Conservation (phyloP, 495 filamentous ascomycete species). For the Penicillium mononematosum region DNA sequence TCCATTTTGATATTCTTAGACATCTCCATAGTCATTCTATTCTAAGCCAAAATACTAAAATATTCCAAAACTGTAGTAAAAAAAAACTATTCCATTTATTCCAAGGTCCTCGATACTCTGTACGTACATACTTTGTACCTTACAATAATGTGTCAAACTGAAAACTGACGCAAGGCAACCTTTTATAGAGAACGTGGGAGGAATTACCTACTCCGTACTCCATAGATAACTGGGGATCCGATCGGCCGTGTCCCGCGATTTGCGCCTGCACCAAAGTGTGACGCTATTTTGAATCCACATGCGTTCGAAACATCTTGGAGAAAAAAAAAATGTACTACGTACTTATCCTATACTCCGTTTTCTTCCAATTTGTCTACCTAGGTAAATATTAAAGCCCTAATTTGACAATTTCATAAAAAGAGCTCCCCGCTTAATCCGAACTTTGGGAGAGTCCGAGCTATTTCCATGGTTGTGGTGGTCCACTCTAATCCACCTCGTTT, state of each 20-base stretch:
- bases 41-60: neutral
- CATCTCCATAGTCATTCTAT: conserved; percentile 5
- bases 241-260: conserved; percentile 19
- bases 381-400: neutral
- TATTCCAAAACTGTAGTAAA: neutral
- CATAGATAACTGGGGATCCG: neutral
- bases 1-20: conserved; percentile 14
- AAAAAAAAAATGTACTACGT: neutral
- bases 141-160: conserved; percentile 1
- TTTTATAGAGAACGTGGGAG: conserved; percentile 4
- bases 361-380: neutral
- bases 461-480: conserved; percentile 1
- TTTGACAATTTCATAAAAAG: neutral
- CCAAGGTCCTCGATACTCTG: no score
- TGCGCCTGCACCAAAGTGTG: conserved; percentile 18
- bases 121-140: neutral
- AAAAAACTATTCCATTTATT: neutral
- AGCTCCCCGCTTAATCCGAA: neutral
- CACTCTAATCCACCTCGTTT: neutral
- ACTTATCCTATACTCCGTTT: neutral
- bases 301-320: conserved; percentile 17
- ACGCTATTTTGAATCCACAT: conserved; percentile 26
- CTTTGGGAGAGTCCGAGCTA: conserved; percentile 1
- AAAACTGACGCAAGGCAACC: neutral
- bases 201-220: neutral